Evolutionary conservation across 2,329 filamentous ascomycete species (phyloP).

Genomic region (Trichoderma arundinaceum): DNA sequence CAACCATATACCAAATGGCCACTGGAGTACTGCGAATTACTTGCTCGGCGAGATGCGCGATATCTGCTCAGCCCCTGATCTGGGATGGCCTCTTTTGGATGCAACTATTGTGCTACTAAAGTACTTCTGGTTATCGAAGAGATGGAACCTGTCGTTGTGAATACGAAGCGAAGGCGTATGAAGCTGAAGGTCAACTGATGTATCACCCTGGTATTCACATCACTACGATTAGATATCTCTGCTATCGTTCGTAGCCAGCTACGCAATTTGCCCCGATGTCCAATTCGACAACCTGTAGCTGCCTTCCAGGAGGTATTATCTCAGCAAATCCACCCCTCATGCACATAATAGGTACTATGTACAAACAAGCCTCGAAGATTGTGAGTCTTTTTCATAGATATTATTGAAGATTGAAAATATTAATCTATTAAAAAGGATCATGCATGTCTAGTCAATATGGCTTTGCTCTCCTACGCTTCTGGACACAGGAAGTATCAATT

Average conservation of each 20-base stretch:
- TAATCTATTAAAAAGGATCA: too few species aligned
- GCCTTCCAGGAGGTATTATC: too few species aligned
- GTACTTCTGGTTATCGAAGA: neutral
- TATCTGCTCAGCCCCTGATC: constrained; percentile 40
- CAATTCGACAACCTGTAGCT: too few species aligned
- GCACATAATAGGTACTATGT: too few species aligned
- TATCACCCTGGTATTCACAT: neutral
- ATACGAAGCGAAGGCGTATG: neutral
- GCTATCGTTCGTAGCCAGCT: neutral
- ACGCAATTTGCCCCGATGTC: too few species aligned
- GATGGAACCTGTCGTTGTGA: neutral
- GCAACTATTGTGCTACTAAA: constrained; percentile 26
- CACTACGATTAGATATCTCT: neutral
- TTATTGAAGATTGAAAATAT: too few species aligned
- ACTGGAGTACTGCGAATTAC: constrained; percentile 35
- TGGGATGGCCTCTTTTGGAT: neutral
- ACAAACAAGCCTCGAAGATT: too few species aligned
- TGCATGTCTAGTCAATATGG: too few species aligned
- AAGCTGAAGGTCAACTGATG: neutral
- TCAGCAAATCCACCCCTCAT: too few species aligned
- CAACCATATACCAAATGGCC: constrained; percentile 36
- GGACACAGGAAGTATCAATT: too few species aligned
- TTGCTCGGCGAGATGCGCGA: constrained; percentile 36
- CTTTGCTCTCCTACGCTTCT: too few species aligned
- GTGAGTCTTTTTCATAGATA: too few species aligned